Evolutionary conservation across 78 protist genomes (phyloP).

Genomic region (Dictyostelium firmibasis): DNA sequence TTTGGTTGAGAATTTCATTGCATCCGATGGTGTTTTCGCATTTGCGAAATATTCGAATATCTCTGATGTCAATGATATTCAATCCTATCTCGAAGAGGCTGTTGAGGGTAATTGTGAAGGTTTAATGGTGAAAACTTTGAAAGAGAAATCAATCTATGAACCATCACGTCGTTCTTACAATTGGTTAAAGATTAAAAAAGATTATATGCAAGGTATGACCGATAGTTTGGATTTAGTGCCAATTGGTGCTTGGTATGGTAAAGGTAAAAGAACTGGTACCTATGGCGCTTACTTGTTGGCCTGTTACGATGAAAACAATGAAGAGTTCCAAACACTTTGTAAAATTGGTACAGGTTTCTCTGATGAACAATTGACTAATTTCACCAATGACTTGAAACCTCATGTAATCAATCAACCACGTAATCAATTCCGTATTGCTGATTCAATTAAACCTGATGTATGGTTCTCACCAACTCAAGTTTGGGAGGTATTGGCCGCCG

Average conservation of each 20-base stretch:
- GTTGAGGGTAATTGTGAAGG: conserved; percentile 96
- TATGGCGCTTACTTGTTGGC: conserved; percentile 97
- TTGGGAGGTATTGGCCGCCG: conserved; percentile 98
- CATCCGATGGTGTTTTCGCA: conserved; percentile 51
- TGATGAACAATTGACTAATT: conserved; percentile 84
- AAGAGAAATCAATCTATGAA: conserved; percentile 90
- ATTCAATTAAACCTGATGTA: conserved; percentile 87
- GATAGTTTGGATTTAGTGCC: conserved; percentile 98
- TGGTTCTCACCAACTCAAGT: conserved; percentile 94
- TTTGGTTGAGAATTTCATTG: conserved; percentile 57
- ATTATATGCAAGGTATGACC: conserved; percentile 96
- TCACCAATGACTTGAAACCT: conserved; percentile 34
- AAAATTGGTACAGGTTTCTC: conserved; percentile 96
- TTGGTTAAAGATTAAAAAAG: conserved; percentile 98
- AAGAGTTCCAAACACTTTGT: conserved; percentile 93
- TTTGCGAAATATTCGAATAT: conserved; percentile 87
- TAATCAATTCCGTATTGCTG: conserved; percentile 54
- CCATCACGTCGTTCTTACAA: conserved; percentile 91
- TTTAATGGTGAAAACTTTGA: conserved; percentile 96
- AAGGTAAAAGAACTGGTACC: conserved; percentile 98
- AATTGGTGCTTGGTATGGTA: conserved; percentile 97
- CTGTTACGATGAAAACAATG: conserved; percentile 94
- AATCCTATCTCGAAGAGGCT: conserved; percentile 86
- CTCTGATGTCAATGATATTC: conserved; percentile 87
- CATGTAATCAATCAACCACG: conserved; percentile 49